Base-by-base conservation (phyloP, 768 basidiomycete genomes). In the Boletus subcaerulescens region DNA sequence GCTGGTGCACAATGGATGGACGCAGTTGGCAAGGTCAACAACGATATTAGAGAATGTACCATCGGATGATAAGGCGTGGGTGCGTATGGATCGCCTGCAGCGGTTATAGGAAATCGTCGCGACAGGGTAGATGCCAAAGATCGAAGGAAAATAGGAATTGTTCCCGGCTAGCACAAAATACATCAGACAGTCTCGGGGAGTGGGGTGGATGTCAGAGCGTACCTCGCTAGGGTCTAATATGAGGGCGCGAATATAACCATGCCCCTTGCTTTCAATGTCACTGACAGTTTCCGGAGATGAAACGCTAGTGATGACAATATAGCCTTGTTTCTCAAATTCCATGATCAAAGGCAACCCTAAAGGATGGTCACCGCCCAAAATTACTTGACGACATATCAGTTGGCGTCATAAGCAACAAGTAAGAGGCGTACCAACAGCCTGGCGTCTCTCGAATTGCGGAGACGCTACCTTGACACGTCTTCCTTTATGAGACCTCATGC, bases 141-240 rank as follows among this genome's bases (percentile, higher is more conserved):
- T 51, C 92, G 86, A 40, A 94, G 76, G 75, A 94, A 94, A 43
- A 83, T 76, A 0, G 84, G 79, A 46, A 91, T 78, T 3, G 85
- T 85, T 3, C 80, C 83, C 32, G 87, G 85, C 91, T 93, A 54
- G 39, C 42, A 47, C 36, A 29, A 35, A 48, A 51, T 10, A 17
- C 18, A n/a, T 71, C 45, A 55, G 41, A 15, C 12, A 26, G 22
- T 52, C 15, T 50, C 33, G 8, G 8, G 4, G 8, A 17, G 20
- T 20, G 7, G 24, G 39, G n/a, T 15, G 35, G 7, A 36, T 31
- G 36, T 14, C 50, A 11, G 12, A 40, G 59, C 77, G 41, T 64
- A 88, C 92, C 78, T 92, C 86, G 49, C 75, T 76, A 0, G 91
- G 86, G 70, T 94, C 86, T 39, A 94, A 80, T 31, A 94, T 84